Evolutionary conservation across 2,329 filamentous ascomycete genomes (phyloP).

Genomic region (Trichoderma sp.): DNA sequence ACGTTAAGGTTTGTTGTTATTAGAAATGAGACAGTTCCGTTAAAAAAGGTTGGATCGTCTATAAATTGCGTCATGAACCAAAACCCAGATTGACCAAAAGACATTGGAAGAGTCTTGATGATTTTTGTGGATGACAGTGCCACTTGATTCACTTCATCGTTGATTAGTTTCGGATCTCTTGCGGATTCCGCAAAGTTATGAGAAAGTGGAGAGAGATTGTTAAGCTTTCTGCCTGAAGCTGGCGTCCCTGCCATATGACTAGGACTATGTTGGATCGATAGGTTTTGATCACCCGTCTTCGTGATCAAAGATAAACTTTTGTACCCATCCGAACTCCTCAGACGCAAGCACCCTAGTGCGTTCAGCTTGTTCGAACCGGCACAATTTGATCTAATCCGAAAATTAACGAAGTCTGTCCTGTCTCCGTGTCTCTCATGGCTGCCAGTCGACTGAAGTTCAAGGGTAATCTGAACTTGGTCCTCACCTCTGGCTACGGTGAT

Average conservation of each 20-base stretch:
- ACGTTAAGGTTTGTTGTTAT: neutral
- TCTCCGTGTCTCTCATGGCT: neutral
- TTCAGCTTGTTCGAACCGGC: neutral
- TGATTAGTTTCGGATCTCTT: neutral
- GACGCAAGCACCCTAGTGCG: neutral
- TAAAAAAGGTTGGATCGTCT: constrained; percentile 39
- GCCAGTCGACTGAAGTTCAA: neutral
- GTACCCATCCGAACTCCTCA: neutral
- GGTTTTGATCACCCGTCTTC: neutral
- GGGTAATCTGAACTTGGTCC: neutral
- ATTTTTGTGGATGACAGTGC: neutral
- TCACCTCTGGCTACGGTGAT: neutral
- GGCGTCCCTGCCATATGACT: neutral
- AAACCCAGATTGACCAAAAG: constrained; percentile 40
- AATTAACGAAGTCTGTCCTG: neutral
- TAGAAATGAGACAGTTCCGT: constrained; percentile 33
- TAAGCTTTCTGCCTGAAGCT: neutral
- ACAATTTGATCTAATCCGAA: neutral
- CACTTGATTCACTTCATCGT: neutral
- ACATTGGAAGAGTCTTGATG: constrained; percentile 30
- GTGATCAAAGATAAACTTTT: neutral
- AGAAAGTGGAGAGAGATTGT: neutral
- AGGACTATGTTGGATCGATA: neutral
- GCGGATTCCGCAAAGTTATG: neutral
- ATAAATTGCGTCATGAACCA: constrained; percentile 38